Base-by-base conservation (phyloP, 768 basidiomycete species). In the Psilocybe sp. region DNA sequence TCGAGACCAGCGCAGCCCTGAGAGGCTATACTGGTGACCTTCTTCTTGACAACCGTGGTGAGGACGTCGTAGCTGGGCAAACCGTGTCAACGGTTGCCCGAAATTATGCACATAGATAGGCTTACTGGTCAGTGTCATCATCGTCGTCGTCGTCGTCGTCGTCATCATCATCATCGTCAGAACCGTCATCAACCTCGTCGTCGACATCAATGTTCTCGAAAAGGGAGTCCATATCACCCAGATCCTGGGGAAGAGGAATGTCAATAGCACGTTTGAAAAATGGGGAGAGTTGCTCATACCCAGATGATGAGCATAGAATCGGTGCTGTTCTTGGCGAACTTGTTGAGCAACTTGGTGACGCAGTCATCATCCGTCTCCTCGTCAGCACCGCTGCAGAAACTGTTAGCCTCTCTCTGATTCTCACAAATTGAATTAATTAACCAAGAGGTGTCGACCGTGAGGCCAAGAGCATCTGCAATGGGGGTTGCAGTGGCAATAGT, bases 291-390 rank as follows among this genome's bases (percentile, higher is more conserved):
- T 14, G 15, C 13, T 23, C 53, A 18, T 44, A 63, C 63, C 63
- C 63, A 64, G 28, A 60, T 53, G 18, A 60, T 44, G 13, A 64
- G 55, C 18, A 63, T 50, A 35, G 57, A 39, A 28, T 62, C 52
- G 15, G 58, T 61, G 51, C 60, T 65, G 14, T 42, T 62, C 34
- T 51, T 53, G 15, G 46, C 55, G 39, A 60, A 65, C 15, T 48
- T 54, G n/a, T 48, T 51, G 35, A 63, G 50, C 11, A 63, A 41
- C 31, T 60, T 46, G 6, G 47, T 47, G 2, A 65, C 55, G 32
- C 64, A 65, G 44, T 63, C 62, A 15, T 63, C 60, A 13, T 59
- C 54, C 9, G 61, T 49, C 15, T 59, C 51, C 37, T 62, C 59
- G 15, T 52, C 57, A 13, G 56, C 58, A 15, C 57, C 60, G 44